These are phyloP conservation scores for Cercophora samala DNA, from an alignment of 495 filamentous ascomycete species.

Conservation along the genomic window DNA sequence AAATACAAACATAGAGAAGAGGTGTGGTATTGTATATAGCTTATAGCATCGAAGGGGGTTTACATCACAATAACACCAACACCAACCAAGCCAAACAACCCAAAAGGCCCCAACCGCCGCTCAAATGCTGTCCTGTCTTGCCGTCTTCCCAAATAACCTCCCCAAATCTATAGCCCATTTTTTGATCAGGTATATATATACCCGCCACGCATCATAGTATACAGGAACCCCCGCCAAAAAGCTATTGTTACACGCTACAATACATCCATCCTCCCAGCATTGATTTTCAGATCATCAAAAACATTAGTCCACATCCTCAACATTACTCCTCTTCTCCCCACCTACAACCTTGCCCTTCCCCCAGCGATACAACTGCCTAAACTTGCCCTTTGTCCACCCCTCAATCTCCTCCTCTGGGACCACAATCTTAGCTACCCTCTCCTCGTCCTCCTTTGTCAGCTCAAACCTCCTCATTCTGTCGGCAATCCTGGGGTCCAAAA, in stretches of 20 bases:
- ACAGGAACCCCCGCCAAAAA: neutral
- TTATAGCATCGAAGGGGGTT: neutral
- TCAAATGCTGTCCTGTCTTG: conserved; percentile 4
- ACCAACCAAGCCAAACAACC: conserved; percentile 4
- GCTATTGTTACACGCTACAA: conserved; percentile 1
- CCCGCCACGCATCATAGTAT: neutral
- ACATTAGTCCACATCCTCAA: conserved; percentile 27
- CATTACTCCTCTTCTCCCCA: conserved; percentile 23
- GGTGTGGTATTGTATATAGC: neutral
- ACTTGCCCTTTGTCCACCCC: conserved; percentile 55
- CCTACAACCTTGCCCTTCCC: conserved; percentile 30
- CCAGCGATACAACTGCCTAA: conserved; percentile 46
- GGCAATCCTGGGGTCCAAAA: conserved; percentile 73
- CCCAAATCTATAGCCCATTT: neutral
- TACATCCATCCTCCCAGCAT: neutral
- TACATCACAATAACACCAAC: neutral
- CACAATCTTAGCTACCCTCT: conserved; percentile 57
- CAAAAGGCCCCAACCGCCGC: neutral
- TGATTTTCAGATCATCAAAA: neutral
- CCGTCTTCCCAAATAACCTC: neutral
- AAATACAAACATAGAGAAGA: neutral
- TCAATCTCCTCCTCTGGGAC: conserved; percentile 65
- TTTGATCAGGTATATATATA: neutral
- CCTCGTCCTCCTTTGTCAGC: conserved; percentile 62
- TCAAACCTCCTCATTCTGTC: conserved; percentile 78